These are phyloP conservation scores for Penicillium sp. DNA, from an alignment of 2,329 filamentous ascomycete species.

Conservation along the genomic window DNA sequence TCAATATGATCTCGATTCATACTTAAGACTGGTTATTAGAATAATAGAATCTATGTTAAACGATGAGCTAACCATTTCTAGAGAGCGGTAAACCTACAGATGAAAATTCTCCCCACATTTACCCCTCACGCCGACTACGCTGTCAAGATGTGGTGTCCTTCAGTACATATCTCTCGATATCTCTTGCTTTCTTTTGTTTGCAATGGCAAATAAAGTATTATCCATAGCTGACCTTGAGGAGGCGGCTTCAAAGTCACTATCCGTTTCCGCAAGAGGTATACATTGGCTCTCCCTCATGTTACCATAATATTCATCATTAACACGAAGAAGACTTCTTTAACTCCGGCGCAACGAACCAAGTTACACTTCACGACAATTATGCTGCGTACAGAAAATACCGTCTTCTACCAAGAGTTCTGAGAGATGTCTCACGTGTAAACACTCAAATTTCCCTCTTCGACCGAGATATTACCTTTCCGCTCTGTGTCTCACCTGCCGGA, in stretches of 20 bases:
- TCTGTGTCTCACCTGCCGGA: slow-evolving; percentile 55
- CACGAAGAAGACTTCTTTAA: slow-evolving; percentile 53
- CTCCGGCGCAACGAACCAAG: slow-evolving; percentile 47
- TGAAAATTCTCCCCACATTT: neutral
- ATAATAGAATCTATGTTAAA: neutral
- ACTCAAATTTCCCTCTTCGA: slow-evolving; percentile 47
- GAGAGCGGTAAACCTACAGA: neutral
- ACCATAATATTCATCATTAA: neutral
- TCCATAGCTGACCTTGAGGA: slow-evolving; percentile 19
- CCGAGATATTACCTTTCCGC: slow-evolving; percentile 45
- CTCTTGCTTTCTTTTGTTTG: neutral
- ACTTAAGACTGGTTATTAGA: slow-evolving; percentile 1
- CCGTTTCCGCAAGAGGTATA: slow-evolving; percentile 15
- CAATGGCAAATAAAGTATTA: slow-evolving; percentile 16
- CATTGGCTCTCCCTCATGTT: neutral
- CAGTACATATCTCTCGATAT: neutral
- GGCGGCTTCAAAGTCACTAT: slow-evolving; percentile 12
- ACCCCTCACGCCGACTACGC: neutral
- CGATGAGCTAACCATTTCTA: neutral
- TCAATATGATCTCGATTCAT: slow-evolving; percentile 12
- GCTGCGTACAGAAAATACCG: slow-evolving; percentile 52
- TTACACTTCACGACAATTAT: slow-evolving; percentile 50
- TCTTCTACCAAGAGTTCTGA: slow-evolving; percentile 46
- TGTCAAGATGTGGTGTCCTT: neutral
- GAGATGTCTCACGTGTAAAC: slow-evolving; percentile 44